Conservation (phyloP, 2,329 filamentous ascomycete genomes). For the Epichloe elymi region DNA sequence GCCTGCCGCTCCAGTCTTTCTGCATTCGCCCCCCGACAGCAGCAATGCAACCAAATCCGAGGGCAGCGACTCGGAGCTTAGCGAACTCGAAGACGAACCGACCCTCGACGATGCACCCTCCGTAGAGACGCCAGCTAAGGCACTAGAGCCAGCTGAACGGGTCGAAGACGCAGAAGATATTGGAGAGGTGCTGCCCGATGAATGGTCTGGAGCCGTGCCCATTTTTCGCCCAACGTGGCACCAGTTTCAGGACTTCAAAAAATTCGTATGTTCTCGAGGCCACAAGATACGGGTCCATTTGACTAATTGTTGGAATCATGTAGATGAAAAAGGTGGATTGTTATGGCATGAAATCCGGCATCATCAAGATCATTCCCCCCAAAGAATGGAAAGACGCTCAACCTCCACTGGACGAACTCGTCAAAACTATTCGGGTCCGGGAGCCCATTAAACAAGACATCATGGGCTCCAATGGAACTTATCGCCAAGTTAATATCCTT, state of each 20-base stretch:
- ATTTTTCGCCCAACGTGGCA: constrained; percentile 93
- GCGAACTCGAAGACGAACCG: constrained; percentile 47
- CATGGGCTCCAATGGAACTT: constrained; percentile 86
- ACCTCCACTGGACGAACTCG: constrained; percentile 64
- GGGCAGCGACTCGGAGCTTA: constrained; percentile 51
- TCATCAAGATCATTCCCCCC: constrained; percentile 90
- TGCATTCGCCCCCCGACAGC: constrained; percentile 52
- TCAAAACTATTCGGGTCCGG: constrained; percentile 87
- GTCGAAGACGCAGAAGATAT: constrained; percentile 42
- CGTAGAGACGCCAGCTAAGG: constrained; percentile 11
- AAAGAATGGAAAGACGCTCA: constrained; percentile 81
- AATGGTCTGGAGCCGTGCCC: constrained; percentile 84
- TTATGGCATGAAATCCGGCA: constrained; percentile 95
- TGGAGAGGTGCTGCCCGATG: constrained; percentile 68
- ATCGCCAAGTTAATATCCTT: constrained; percentile 93
- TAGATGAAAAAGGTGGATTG: constrained; percentile 73
- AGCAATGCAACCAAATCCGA: constrained; percentile 47
- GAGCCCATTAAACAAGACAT: constrained; percentile 98
- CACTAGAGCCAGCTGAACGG: constrained; percentile 11
- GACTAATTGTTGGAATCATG: constrained; percentile 10
- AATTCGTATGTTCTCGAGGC: constrained; percentile 51
- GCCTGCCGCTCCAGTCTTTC: constrained; percentile 26
- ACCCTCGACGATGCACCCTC: constrained; percentile 22
- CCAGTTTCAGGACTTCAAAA: constrained; percentile 87
- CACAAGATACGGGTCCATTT: constrained; percentile 9